Evolutionary conservation across 2,329 filamentous ascomycete genomes (phyloP).

Genomic region (Didymella arachidicola): DNA sequence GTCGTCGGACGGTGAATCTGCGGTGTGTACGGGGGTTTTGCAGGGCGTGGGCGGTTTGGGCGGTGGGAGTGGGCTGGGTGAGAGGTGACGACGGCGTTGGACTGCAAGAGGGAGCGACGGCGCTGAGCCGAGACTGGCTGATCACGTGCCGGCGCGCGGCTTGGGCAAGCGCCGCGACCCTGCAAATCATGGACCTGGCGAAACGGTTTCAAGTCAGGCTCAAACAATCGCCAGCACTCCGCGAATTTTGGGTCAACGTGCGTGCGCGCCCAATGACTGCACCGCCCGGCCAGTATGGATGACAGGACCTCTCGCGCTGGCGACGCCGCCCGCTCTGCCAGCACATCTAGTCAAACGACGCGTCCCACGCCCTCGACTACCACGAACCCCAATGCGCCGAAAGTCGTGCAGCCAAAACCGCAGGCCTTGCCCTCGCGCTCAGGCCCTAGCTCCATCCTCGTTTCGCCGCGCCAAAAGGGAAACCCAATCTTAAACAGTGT

Average conservation of each 20-base stretch:
- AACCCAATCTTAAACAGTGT: constrained; percentile 90
- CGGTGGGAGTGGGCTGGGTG: constrained; percentile 17
- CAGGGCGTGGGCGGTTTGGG: constrained; percentile 9
- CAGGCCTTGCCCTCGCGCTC: constrained; percentile 76
- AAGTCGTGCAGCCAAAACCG: constrained; percentile 85
- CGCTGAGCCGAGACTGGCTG: background rate
- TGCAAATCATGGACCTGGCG: background rate
- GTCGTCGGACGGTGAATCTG: constrained; percentile 19
- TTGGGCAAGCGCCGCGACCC: background rate
- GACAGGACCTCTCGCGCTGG: constrained; percentile 32
- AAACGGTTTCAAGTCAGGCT: constrained; percentile 18
- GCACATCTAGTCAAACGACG: constrained; percentile 25
- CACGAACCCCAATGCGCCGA: constrained; percentile 30
- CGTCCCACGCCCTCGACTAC: constrained; percentile 13
- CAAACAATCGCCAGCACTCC: constrained; percentile 15
- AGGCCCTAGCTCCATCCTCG: constrained; percentile 80
- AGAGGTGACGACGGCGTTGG: constrained; percentile 21
- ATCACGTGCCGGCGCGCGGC: constrained; percentile 12
- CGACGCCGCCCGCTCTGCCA: constrained; percentile 26
- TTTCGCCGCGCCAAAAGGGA: constrained; percentile 91
- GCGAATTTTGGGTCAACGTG: constrained; percentile 14
- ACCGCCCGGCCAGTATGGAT: constrained; percentile 43
- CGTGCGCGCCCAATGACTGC: constrained; percentile 29
- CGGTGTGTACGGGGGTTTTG: constrained; percentile 10
- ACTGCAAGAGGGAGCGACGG: background rate